Base-by-base conservation (phyloP, 768 basidiomycete species). In the Leccinum imitatum region DNA sequence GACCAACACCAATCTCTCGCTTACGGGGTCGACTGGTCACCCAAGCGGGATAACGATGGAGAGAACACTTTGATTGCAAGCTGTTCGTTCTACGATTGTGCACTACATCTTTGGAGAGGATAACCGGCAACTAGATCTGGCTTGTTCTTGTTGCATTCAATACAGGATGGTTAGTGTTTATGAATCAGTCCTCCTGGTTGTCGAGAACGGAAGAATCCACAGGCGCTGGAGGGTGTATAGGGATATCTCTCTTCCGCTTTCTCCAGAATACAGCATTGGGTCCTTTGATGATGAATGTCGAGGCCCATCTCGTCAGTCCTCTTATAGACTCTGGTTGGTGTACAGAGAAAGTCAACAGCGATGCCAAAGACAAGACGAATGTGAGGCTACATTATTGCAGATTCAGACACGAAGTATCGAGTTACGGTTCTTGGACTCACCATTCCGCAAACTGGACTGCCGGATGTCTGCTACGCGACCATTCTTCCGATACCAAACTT, bases 1-100 rank as follows among this genome's bases (percentile, higher is more conserved):
- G 87, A 93, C 60, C 80, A 77, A 56, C 96, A 98, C 66, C 73
- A 81, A 59, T 92, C 90, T 6, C 78, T 98, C 62, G 94, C 93
- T 15, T 98, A 98, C 70, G 96, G 96, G 0, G 90, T 79, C 3
- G 95, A 98, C 73, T 98, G 96, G 96, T 89, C 84, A 6, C 83
- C 83, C 59, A 75, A 73, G 17, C 60, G 69, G 30, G 59, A 39
- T 17, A 21, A 65, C 10, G 70, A 61, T 13, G 72, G 66, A 4
- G 62, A 65, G 1, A 72, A 77, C 37, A 87, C 86, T 2, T 57
- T 89, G 54, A 79, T 98, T 39, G 94, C 87, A 8, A 95, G 88
- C 63, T 95, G 94, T 70, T 97, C 94, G 17, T 99, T 99, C 76
- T 99, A 98, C 69, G 97, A 99, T 69, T 92, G 94, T 70, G 73